A percentile compares a stretch with the other conserved stretches of the same genome.
Conservation (phyloP, 805 yeast genomes). For the Blastobotrys chiropterorum region DNA sequence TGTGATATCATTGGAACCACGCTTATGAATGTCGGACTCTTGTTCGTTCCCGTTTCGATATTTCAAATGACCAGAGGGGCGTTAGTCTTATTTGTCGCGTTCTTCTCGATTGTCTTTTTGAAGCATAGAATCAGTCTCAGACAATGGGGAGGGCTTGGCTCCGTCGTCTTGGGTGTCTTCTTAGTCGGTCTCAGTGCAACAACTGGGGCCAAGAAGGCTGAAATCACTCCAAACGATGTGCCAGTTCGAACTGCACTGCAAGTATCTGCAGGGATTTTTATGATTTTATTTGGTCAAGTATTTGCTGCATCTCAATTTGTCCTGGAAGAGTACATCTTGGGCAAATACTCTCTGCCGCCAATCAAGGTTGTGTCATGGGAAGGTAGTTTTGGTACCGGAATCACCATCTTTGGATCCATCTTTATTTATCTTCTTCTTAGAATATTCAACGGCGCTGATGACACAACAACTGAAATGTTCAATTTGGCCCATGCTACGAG, state of each 20-base stretch:
- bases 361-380: slow-evolving; percentile 65
- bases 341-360: slow-evolving; percentile 50
- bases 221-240: neutral
- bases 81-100: slow-evolving; percentile 67
- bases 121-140: slow-evolving; percentile 46
- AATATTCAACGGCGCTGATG: slow-evolving; percentile 1
- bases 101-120: slow-evolving; percentile 59
- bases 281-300: slow-evolving; percentile 57
- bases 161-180: slow-evolving; percentile 64
- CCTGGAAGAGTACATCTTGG: slow-evolving; percentile 62
- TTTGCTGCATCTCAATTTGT: slow-evolving; percentile 74
- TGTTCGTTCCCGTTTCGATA: slow-evolving; percentile 70
- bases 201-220: slow-evolving; percentile 20
- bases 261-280: slow-evolving; percentile 46
- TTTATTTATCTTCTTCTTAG: slow-evolving; percentile 33
- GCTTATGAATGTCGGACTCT: slow-evolving; percentile 64
- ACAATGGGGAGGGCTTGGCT: slow-evolving; percentile 62
- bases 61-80: slow-evolving; percentile 87
- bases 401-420: slow-evolving; percentile 42
- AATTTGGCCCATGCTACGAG: slow-evolving; percentile 26
- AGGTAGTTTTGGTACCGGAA: slow-evolving; percentile 56
- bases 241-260: slow-evolving; percentile 7
- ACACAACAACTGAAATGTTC: slow-evolving; percentile 43
- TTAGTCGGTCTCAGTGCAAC: slow-evolving; percentile 70
- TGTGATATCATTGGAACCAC: slow-evolving; percentile 75